Evolutionary conservation across 306 rosid species (phyloP).

Genomic region (Gynostemma pentaphyllum): DNA sequence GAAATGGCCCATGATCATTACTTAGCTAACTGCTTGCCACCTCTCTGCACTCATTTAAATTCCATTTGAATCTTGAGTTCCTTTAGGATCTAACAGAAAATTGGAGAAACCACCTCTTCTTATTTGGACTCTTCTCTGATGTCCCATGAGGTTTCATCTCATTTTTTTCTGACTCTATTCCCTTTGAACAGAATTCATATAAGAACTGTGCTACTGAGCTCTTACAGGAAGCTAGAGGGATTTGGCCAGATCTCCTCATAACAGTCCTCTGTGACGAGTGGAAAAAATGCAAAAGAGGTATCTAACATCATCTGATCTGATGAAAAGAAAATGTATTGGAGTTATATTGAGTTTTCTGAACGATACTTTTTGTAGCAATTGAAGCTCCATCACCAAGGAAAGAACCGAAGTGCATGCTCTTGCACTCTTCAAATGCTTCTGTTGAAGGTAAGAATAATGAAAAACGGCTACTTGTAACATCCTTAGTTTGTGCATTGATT

Average conservation of each 20-base stretch:
- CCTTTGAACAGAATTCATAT: slow-evolving; percentile 52
- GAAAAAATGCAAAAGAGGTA: slow-evolving; percentile 90
- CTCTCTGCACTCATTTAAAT: too few species aligned
- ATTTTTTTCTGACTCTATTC: background rate
- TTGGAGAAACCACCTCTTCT: background rate
- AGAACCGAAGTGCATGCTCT: slow-evolving; percentile 53
- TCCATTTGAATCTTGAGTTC: too few species aligned
- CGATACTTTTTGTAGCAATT: slow-evolving; percentile 46
- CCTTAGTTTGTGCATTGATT: background rate
- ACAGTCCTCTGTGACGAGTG: slow-evolving; percentile 66
- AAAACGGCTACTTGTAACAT: background rate
- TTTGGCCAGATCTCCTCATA: slow-evolving; percentile 72
- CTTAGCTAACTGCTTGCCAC: background rate
- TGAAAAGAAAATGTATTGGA: background rate
- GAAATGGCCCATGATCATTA: background rate
- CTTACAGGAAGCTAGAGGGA: slow-evolving; percentile 57
- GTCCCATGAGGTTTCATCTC: background rate
- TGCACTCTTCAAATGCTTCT: slow-evolving; percentile 34
- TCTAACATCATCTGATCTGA: slow-evolving; percentile 13
- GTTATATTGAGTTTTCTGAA: slow-evolving; percentile 12
- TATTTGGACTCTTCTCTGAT: too few species aligned
- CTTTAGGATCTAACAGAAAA: background rate
- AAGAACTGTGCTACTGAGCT: slow-evolving; percentile 46
- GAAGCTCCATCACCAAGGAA: slow-evolving; percentile 77
- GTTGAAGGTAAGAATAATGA: slow-evolving; percentile 33